phyloP scores from a whole-genome alignment of 352 stramenopile species.

The Saprolegnia parasitica region DNA sequence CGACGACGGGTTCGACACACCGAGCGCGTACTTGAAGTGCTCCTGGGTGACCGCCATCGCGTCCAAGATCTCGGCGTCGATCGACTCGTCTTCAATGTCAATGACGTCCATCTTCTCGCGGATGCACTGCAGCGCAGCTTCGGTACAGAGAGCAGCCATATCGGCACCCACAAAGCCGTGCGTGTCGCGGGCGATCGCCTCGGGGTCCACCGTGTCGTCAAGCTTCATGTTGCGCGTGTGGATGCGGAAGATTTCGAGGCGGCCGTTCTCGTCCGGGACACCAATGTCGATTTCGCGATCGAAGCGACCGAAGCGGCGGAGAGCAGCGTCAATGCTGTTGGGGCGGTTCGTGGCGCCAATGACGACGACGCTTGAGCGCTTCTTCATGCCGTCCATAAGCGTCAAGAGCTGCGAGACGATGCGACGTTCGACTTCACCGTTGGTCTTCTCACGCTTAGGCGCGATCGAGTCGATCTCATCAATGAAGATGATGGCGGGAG shows the following conservation, averaged over 20 bases:
- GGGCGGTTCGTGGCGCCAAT: conserved; percentile 99
- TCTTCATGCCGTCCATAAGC: conserved; percentile 97
- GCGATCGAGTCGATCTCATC: conserved; percentile 99
- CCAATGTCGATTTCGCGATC: conserved; percentile 99
- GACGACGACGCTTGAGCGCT: conserved; percentile 93
- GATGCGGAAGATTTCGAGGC: conserved; percentile 99
- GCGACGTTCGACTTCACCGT: conserved; percentile 97
- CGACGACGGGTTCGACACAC: conserved; percentile 97
- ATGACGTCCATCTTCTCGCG: conserved; percentile 99
- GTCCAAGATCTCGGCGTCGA: conserved; percentile 98
- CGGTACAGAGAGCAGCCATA: conserved; percentile 98
- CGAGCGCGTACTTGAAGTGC: conserved; percentile 98
- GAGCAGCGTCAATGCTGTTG: conserved; percentile 97
- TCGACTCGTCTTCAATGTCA: conserved; percentile 99
- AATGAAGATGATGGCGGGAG: conserved; percentile 99
- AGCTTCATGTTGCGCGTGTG: conserved; percentile 99
- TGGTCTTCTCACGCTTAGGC: conserved; percentile 98
- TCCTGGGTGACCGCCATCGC: conserved; percentile 98
- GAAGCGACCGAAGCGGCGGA: conserved; percentile 98
- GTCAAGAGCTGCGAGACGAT: conserved; percentile 99
- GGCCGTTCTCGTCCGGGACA: conserved; percentile 97
- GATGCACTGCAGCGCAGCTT: conserved; percentile 98
- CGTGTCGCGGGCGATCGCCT: conserved; percentile 96
- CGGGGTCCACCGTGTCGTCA: conserved; percentile 97
- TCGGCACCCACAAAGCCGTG: conserved; percentile 99